Base-by-base conservation (phyloP, 2,329 filamentous ascomycete species). In the Parasarocladium wereldwijsianum region DNA sequence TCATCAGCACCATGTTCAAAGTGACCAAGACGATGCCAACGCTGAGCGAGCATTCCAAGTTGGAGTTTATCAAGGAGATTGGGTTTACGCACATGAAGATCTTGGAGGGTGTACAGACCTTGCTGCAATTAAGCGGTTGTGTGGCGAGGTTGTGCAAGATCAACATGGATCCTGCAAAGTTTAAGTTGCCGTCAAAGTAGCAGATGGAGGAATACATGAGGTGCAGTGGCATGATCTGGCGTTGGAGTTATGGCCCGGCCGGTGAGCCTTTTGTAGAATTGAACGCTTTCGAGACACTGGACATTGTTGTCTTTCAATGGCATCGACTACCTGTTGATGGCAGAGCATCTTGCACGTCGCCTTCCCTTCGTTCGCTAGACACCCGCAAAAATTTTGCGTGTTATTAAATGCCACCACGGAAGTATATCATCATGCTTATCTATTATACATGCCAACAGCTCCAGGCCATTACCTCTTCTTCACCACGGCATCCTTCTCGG, bases 1-100 rank as follows among this genome's bases (percentile, higher is more conserved):
- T 98, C 43, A 92, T 98, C 54, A 92, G 81, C 57, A 98, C 87
- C 37, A 98, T 98, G 90, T 96, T 98, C 65, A 77, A 79, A 47
- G 90, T 98, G 36, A 96, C 90, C 26, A 98, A 96, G 63, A 92
- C 85, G 2, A 85, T 96, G 35, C 81, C 83, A 2, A 84, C 79
- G 2, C 60, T 98, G 33, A 90, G 84, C 41, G 90, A 98, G 57
- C 85, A 96, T 53, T 76, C 85, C 11, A 94, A 94, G 60, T 64
- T 98, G 37, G 87, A 96, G 50, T 98, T 96, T 44, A 93, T 96
- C 58, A 87, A 85, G 58, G 90, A 94, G 58, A 98, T 98, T 54
- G 90, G 90, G 31, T 96, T 96, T 55, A 93, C 90, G 3, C 90
- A 98, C 50, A 98, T 98, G 90, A 86, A 92, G 52, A 87, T 98